Percentiles rank a stretch among this genome's conserved stretches.
These are phyloP conservation scores for Hyaloscypha finlandica DNA, from an alignment of 495 filamentous ascomycete genomes.

Conservation along the genomic window DNA sequence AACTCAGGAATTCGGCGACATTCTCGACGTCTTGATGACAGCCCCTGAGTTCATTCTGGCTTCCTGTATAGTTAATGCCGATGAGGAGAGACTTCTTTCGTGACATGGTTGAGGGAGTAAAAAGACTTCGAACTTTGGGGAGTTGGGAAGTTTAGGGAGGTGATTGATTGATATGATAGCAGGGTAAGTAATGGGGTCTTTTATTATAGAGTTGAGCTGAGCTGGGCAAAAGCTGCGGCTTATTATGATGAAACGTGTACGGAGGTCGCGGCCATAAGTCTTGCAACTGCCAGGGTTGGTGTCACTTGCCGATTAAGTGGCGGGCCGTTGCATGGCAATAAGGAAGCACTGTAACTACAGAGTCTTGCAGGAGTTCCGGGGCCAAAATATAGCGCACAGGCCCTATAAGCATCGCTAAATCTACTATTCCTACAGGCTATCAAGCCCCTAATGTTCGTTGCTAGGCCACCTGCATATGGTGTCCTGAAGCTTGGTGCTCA, in stretches of 20 bases:
- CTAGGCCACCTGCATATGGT: no score
- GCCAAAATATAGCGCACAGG: no score
- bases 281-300: no score
- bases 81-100: constrained; percentile 61
- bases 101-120: constrained; percentile 15
- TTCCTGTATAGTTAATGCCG: constrained; percentile 61
- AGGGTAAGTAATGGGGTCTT: background rate
- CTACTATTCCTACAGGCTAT: no score
- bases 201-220: background rate
- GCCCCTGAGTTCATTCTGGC: constrained; percentile 49
- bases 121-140: background rate
- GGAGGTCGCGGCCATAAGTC: no score
- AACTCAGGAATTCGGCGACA: constrained; percentile 46
- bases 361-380: no score
- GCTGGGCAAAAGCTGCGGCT: background rate
- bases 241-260: background rate
- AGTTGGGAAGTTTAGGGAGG: background rate
- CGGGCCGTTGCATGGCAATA: no score
- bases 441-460: no score
- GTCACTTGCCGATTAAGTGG: no score
- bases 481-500: no score
- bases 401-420: no score
- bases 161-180: background rate
- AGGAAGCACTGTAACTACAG: no score
- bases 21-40: constrained; percentile 59